Conservation (phyloP, 192 early-diverging fungal genomes). For the Rhizophagus prolifer region DNA sequence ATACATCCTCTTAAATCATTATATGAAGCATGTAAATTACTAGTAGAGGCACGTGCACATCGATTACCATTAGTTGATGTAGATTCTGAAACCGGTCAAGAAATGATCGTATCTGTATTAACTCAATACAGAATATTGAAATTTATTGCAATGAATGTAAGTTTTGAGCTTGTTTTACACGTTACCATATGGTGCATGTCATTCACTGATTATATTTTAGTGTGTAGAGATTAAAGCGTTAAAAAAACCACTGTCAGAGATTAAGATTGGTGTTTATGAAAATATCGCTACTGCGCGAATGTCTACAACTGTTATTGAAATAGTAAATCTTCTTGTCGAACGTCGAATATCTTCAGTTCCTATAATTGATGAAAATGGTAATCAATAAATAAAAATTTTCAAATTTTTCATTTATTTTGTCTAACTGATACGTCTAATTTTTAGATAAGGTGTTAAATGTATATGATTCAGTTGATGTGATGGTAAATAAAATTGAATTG, state of each 20-base stretch:
- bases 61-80: constrained; percentile 87
- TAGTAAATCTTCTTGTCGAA: constrained; percentile 92
- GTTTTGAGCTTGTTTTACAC: background rate
- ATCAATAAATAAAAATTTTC: background rate
- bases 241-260: constrained; percentile 67
- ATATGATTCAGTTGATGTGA: constrained; percentile 95
- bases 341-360: constrained; percentile 89
- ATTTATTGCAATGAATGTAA: constrained; percentile 83
- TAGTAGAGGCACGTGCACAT: constrained; percentile 82
- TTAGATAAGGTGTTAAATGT: constrained; percentile 85
- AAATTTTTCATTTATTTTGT: background rate
- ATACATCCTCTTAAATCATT: constrained; percentile 85
- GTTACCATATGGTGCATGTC: background rate
- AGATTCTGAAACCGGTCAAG: constrained; percentile 67
- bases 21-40: constrained; percentile 79
- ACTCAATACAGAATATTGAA: constrained; percentile 86
- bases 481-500: constrained; percentile 64
- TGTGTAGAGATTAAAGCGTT: constrained; percentile 63
- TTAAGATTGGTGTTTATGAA: constrained; percentile 86
- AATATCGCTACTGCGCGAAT: constrained; percentile 79
- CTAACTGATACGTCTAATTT: background rate
- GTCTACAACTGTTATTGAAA: constrained; percentile 80
- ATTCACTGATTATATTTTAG: constrained; percentile 31
- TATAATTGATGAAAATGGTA: constrained; percentile 83
- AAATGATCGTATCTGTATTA: constrained; percentile 90